phyloP scores from a whole-genome alignment of 768 basidiomycete species.

The Auriscalpium orientale region DNA sequence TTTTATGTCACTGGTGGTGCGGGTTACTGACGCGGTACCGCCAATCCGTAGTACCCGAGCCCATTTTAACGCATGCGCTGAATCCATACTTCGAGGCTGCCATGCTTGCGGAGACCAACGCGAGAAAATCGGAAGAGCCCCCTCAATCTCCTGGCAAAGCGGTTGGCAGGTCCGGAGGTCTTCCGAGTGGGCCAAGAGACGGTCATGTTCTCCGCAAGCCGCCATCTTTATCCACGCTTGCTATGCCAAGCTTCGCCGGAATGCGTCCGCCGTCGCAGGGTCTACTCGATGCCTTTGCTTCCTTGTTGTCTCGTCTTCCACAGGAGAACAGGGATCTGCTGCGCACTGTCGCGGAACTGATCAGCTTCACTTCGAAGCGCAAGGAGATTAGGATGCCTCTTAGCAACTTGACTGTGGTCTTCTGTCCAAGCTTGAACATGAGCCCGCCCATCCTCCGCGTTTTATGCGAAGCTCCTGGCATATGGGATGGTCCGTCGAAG shows the following conservation, averaged over 20 bases:
- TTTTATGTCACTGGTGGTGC: not conserved
- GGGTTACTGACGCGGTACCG: not conserved
- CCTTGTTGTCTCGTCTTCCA: conserved; percentile 64
- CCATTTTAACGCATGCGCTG: conserved; percentile 69
- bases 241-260: conserved; percentile 59
- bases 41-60: conserved; percentile 68
- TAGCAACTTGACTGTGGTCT: conserved; percentile 78
- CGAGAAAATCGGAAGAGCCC: conserved; percentile 19
- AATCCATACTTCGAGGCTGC: conserved; percentile 75
- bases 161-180: conserved; percentile 4
- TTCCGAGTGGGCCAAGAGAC: conserved; percentile 16
- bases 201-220: conserved; percentile 54
- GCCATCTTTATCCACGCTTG: conserved; percentile 72
- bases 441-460: conserved; percentile 64
- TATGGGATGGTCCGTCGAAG: conserved; percentile 44
- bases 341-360: conserved; percentile 72
- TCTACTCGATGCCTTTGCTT: conserved; percentile 49
- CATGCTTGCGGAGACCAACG: conserved; percentile 46
- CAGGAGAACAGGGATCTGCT: conserved; percentile 80
- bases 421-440: conserved; percentile 83
- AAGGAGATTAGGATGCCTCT: conserved; percentile 88
- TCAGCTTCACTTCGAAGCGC: conserved; percentile 63
- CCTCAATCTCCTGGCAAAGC: conserved; percentile 6
- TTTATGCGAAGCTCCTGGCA: conserved; percentile 60
- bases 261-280: conserved; percentile 53